Base-by-base conservation (phyloP, 2,329 filamentous ascomycete genomes). In the Geosmithia morbida region DNA sequence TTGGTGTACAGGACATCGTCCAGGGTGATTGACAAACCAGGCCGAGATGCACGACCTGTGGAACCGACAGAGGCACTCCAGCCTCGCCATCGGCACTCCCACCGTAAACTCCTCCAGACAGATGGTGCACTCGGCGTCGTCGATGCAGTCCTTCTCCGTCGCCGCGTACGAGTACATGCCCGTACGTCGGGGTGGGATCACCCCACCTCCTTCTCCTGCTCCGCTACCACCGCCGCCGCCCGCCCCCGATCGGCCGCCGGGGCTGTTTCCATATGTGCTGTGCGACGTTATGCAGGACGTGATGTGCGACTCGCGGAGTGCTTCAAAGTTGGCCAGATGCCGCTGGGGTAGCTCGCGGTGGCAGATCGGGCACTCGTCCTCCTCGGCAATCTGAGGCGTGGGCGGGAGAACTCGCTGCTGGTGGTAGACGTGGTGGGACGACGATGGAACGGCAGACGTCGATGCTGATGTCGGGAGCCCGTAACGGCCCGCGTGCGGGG, bases 331-430 rank as follows among this genome's bases (percentile, higher is more conserved):
- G 2, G 70, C 60, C 2, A 81, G 65, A 4, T 59, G 61, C 17
- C 69, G 67, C 2, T 77, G 72, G 1, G 85, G 83, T 3, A 88
- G 69, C 61, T 87, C 83, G 39, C 69, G 65, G 56, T 85, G 83
- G 55, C 85, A 90, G 43, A 89, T 75, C 1, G 85, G 85, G 51
- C 85, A 90, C 55, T 87, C 82, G 57, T 89, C 85, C 57, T 88
- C 85, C 59, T 89, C 85, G 6, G 71, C 68, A 55, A 75, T 70
- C 48, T 73, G 75, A 1, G 66, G 70, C 11, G 68, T 69, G 3
- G 65, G 67, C 1, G 65, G 67, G 39, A 63, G 56, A 26, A 61
- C 65, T 20, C 63, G 66, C 40, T 61, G 66, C 10, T 37, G 33
- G 33, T 37, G 10, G 33, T 37, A 11, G 33, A 7, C 11, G 33